Percentiles rank a stretch among this genome's conserved stretches.
These are phyloP conservation scores for Aspergillus pseudoterreus DNA, from an alignment of 2,329 filamentous ascomycete genomes.

Conservation along the genomic window DNA sequence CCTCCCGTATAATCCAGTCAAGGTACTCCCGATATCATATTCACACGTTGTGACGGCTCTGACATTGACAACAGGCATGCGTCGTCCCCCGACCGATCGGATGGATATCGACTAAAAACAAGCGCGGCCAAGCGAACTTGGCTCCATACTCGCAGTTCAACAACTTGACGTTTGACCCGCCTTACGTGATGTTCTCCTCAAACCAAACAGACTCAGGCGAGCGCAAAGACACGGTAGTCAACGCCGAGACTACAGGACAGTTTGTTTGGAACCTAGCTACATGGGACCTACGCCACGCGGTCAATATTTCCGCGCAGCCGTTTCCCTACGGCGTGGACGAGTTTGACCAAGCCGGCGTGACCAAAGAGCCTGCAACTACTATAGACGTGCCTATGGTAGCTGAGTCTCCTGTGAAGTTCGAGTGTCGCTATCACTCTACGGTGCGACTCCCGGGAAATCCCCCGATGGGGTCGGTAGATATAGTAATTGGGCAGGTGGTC, in stretches of 20 bases:
- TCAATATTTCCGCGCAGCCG: slow-evolving; percentile 54
- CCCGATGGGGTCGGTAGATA: slow-evolving; percentile 56
- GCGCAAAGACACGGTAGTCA: slow-evolving; percentile 57
- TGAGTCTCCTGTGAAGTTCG: slow-evolving; percentile 54
- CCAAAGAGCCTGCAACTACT: slow-evolving; percentile 44
- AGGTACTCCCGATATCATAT: slow-evolving; percentile 31
- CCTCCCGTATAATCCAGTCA: slow-evolving; percentile 54
- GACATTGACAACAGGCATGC: slow-evolving; percentile 35
- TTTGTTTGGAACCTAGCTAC: slow-evolving; percentile 62
- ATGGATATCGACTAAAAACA: slow-evolving; percentile 57
- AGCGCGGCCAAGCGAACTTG: slow-evolving; percentile 49
- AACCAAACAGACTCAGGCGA: slow-evolving; percentile 49
- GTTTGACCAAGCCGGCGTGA: slow-evolving; percentile 49
- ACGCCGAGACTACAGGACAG: slow-evolving; percentile 53
- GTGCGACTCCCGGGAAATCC: slow-evolving; percentile 54
- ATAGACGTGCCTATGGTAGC: slow-evolving; percentile 51
- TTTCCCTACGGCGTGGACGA: slow-evolving; percentile 52
- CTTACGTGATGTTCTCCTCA: slow-evolving; percentile 59
- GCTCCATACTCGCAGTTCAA: slow-evolving; percentile 62
- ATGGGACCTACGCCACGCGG: slow-evolving; percentile 52
- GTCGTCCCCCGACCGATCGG: slow-evolving; percentile 62
- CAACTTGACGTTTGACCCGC: slow-evolving; percentile 61
- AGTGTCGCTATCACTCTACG: slow-evolving; percentile 56
- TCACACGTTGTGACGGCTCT: neutral
- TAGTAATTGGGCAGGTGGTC: slow-evolving; percentile 56